A percentile compares a stretch with the other conserved stretches of the same genome.
These are phyloP conservation scores for Trametes polyzona DNA, from an alignment of 1,284 basidiomycete species.

Conservation along the genomic window DNA sequence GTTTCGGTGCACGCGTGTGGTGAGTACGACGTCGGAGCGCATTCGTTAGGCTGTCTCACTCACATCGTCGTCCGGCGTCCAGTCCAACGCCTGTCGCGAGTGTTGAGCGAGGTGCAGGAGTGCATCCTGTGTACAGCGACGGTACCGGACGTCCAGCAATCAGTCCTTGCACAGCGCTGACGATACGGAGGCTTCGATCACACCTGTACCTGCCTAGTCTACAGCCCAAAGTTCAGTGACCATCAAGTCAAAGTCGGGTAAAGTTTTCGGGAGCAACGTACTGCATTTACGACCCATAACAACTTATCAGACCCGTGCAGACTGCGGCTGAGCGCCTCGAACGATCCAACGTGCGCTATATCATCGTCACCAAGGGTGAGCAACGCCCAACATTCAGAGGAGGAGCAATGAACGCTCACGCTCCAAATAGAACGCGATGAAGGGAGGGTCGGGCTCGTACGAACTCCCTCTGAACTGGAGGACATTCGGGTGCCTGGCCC, in stretches of 20 bases:
- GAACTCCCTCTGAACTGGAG: constrained; percentile 1
- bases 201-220: constrained; percentile 5
- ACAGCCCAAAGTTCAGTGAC: neutral
- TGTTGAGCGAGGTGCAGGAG: neutral
- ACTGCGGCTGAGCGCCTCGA: neutral
- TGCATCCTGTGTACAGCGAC: neutral
- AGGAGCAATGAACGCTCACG: neutral
- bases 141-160: neutral
- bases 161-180: too few relatives aligned
- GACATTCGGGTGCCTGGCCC: constrained; percentile 5
- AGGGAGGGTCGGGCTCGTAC: neutral
- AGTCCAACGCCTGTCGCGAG: neutral
- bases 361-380: neutral
- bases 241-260: too few relatives aligned
- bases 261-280: neutral
- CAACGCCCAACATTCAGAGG: neutral
- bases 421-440: neutral
- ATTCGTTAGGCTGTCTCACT: too few relatives aligned
- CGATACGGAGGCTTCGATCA: neutral
- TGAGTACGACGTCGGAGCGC: neutral
- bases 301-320: neutral
- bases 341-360: constrained; percentile 8
- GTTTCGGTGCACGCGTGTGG: too few relatives aligned
- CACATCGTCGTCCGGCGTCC: constrained; percentile 2
- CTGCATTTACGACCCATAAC: constrained; percentile 6